Base-by-base conservation (phyloP, 495 filamentous ascomycete species). In the Articulospora tetracladia region DNA sequence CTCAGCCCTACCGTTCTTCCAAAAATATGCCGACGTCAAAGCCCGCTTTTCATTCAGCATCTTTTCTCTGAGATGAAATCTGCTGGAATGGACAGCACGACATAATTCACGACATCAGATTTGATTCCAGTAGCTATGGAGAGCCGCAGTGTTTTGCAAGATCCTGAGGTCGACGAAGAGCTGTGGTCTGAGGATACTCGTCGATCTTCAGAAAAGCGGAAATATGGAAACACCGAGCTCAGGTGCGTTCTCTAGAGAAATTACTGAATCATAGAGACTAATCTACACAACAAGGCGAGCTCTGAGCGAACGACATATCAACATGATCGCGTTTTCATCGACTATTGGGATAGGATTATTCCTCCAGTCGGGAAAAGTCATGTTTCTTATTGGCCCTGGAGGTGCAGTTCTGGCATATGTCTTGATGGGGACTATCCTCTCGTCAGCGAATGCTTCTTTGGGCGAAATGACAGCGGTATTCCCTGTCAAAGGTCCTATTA, bases 401-500 rank as follows among this genome's bases (percentile, higher is more conserved):
- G 69, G 69, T 34, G 69, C 70, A 25, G 63, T 71, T 10, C 24
- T 73, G 17, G 60, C 60, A 34, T 74, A 77, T 48, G 25, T 72
- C 3, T 67, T 79, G 32, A 74, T 73, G 36, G 71, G 74, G 1
- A 76, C 72, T 22, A 69, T 77, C 7, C 69, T 78, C 51, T 83
- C 75, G 58, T 76, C 80, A 8, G 74, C 80, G 1, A 72, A 77
- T 1, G 69, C 73, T 30, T 73, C 69, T 32, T 61, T 80, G 17
- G 77, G 76, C n/a, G 76, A 80, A 56, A 79, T 80, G 76, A 78
- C 75, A 15, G 75, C 76, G 11, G 58, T 78, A 23, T 71, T 80
- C 55, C 76, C 76, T 3, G 74, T 80, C 52, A 76, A 74, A 49
- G 76, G 72, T 25, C 71, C 76, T 0, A 66, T 80, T 1, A 75